phyloP scores from a whole-genome alignment of 2,329 filamentous ascomycete genomes.

The Didymella lethalis region DNA sequence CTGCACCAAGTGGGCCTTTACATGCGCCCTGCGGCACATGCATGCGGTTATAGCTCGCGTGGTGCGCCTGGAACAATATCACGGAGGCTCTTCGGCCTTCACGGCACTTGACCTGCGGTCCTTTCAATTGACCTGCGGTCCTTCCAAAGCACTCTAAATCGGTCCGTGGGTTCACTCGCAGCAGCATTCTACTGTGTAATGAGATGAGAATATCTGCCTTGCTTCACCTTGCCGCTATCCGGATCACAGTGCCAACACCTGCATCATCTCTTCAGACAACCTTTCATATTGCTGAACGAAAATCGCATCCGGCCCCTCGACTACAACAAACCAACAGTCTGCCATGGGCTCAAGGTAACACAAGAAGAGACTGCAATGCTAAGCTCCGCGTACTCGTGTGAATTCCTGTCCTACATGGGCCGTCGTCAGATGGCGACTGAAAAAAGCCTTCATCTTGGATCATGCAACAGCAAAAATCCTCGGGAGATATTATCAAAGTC shows the following conservation, averaged over 20 bases:
- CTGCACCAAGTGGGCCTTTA: slow-evolving; percentile 12
- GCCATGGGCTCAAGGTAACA: neutral
- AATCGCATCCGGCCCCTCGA: neutral
- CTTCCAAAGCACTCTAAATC: neutral
- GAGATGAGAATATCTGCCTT: neutral
- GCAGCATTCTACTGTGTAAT: neutral
- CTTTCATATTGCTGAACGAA: neutral
- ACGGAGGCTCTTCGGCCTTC: neutral
- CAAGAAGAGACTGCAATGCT: neutral
- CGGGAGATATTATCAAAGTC: neutral
- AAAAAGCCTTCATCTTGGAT: neutral
- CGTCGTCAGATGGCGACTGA: neutral
- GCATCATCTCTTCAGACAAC: neutral
- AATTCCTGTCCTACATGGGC: neutral
- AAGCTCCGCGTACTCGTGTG: neutral
- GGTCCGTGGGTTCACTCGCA: neutral
- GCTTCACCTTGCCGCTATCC: neutral
- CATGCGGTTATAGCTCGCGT: slow-evolving; percentile 6
- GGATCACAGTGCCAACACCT: neutral
- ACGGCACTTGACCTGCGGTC: neutral
- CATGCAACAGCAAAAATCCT: neutral
- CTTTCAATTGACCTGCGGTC: neutral
- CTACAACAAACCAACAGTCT: neutral
- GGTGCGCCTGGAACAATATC: neutral
- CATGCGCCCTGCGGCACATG: slow-evolving; percentile 9